phyloP scores from a whole-genome alignment of 2,329 filamentous ascomycete species.

The Talaromyces sp. region DNA sequence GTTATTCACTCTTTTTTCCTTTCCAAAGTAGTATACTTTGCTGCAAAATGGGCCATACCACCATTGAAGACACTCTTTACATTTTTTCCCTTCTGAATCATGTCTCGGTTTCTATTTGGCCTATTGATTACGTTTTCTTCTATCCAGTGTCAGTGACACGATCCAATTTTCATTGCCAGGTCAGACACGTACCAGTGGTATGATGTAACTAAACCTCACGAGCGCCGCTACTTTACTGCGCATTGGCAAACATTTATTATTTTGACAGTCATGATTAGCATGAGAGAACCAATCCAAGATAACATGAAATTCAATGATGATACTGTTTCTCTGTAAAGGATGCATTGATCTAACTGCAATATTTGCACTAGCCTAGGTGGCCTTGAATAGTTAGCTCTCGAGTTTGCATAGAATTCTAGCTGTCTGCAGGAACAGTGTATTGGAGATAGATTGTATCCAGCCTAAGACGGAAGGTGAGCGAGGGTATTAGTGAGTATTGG shows the following conservation, averaged over 20 bases:
- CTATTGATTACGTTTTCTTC: constrained; percentile 4
- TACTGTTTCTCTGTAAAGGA: neutral
- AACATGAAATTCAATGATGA: neutral
- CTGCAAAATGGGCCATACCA: neutral
- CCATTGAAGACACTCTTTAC: neutral
- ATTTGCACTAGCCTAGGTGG: neutral
- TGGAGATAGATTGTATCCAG: constrained; percentile 7
- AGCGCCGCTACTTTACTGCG: neutral
- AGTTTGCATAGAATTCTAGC: neutral
- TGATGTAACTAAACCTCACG: neutral
- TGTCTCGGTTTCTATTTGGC: constrained; percentile 3
- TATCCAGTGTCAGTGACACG: constrained; percentile 4
- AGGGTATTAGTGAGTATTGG: neutral
- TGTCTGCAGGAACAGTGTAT: neutral
- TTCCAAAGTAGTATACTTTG: neutral
- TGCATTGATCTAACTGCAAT: neutral
- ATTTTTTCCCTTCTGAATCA: neutral
- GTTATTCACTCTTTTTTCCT: neutral
- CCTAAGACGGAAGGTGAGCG: neutral
- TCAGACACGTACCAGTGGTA: constrained; percentile 5
- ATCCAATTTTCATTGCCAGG: constrained; percentile 1
- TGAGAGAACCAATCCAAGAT: constrained; percentile 6
- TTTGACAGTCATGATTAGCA: constrained; percentile 10
- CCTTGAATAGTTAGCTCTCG: neutral
- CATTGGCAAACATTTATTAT: constrained; percentile 2